Conservation (phyloP, 345 rosid species). For the Cardamine resedifolia region DNA sequence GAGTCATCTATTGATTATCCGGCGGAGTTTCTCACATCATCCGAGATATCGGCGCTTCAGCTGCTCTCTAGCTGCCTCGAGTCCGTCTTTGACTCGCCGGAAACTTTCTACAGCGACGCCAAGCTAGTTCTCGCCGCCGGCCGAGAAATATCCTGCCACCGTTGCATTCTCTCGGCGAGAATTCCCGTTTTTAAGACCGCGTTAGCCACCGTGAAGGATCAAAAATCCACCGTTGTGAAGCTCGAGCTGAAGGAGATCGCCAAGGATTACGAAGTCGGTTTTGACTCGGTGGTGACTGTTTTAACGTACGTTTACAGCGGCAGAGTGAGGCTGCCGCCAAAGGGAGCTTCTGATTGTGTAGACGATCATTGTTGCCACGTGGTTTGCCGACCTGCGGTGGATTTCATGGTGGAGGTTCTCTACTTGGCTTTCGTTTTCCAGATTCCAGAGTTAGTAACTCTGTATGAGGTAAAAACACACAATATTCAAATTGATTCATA, state of each 20-base stretch:
- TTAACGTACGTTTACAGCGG: slow-evolving; percentile 70
- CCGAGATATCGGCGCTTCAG: slow-evolving; percentile 44
- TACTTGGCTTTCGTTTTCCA: slow-evolving; percentile 69
- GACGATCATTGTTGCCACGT: slow-evolving; percentile 70
- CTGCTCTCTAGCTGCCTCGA: slow-evolving; percentile 60
- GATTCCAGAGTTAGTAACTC: slow-evolving; percentile 55
- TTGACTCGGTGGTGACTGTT: slow-evolving; percentile 56
- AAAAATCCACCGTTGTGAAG: slow-evolving; percentile 30
- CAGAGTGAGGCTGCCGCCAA: slow-evolving; percentile 52
- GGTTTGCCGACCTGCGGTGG: slow-evolving; percentile 69
- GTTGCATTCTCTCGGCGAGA: slow-evolving; percentile 73
- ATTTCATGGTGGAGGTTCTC: slow-evolving; percentile 66
- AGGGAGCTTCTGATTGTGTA: slow-evolving; percentile 54
- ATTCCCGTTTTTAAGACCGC: slow-evolving; percentile 56
- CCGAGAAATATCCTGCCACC: slow-evolving; percentile 62
- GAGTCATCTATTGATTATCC: slow-evolving; percentile 35
- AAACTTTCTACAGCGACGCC: slow-evolving; percentile 64
- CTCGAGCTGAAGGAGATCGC: slow-evolving; percentile 62
- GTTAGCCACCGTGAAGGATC: slow-evolving; percentile 43
- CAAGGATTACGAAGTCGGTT: slow-evolving; percentile 53
- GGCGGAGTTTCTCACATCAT: neutral
- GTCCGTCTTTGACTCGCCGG: slow-evolving; percentile 51
- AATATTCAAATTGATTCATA: neutral
- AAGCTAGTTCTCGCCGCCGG: slow-evolving; percentile 52
- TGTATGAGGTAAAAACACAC: slow-evolving; percentile 61